A percentile compares a stretch with the other conserved stretches of the same genome.
phyloP scores from a whole-genome alignment of 31 red algal genomes.

The Endocladia muricata region DNA sequence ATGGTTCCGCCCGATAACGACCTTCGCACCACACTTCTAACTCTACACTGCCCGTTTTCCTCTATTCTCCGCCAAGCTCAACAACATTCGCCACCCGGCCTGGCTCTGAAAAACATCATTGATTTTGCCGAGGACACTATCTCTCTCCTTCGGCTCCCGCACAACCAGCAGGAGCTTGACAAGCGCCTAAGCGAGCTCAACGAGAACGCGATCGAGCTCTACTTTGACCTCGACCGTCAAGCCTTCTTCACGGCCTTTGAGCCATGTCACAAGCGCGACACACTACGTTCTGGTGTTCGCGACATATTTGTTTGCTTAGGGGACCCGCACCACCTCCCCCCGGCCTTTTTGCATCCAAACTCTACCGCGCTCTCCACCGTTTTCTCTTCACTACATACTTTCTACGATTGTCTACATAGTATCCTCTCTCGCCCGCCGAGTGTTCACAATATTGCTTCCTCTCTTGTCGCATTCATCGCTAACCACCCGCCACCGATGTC shows the following conservation, averaged over 20 bases:
- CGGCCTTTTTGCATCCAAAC: no score
- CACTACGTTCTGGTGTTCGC: no score
- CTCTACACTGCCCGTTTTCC: not conserved
- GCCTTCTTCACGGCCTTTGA: conserved; percentile 7
- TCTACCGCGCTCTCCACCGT: no score
- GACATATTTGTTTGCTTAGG: no score
- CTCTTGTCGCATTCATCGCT: no score
- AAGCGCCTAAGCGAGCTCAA: not conserved
- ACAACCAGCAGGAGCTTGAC: not conserved
- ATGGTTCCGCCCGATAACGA: not conserved
- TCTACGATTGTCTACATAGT: no score
- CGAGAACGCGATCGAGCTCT: not conserved
- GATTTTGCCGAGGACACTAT: not conserved
- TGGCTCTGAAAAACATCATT: not conserved
- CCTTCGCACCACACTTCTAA: not conserved
- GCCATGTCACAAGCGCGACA: no score
- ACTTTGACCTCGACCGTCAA: not conserved
- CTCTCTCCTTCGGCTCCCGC: not conserved
- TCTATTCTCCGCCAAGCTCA: not conserved
- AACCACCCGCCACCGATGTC: no score
- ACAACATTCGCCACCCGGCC: not conserved
- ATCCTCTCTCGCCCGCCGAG: no score
- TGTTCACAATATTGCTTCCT: no score
- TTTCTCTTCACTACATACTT: no score
- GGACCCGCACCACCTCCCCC: no score